Percentiles rank a stretch among this genome's conserved stretches.
These are phyloP conservation scores for Penstemon eatonii DNA, from an alignment of 257 asterid genomes.

Conservation along the genomic window DNA sequence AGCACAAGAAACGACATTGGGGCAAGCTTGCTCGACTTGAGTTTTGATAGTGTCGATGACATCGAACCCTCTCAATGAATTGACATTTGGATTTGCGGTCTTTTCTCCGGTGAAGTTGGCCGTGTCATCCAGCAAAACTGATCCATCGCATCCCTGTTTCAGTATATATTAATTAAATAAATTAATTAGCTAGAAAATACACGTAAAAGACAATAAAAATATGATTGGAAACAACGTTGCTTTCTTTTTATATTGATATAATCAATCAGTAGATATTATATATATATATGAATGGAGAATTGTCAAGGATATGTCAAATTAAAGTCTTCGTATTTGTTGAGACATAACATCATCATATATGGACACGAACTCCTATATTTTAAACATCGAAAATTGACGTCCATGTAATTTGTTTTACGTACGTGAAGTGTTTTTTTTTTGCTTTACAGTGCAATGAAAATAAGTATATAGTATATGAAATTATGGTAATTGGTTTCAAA, in stretches of 20 bases:
- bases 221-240: too few relatives aligned
- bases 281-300: background rate
- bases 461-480: background rate
- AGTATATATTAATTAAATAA: background rate
- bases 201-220: too few relatives aligned
- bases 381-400: too few relatives aligned
- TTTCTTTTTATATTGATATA: background rate
- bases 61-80: slow-evolving; percentile 67
- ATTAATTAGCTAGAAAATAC: too few relatives aligned
- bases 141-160: slow-evolving; percentile 78
- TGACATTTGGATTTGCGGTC: slow-evolving; percentile 58
- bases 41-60: slow-evolving; percentile 70
- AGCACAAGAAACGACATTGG: slow-evolving; percentile 67
- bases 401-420: too few relatives aligned
- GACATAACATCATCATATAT: too few relatives aligned
- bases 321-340: slow-evolving; percentile 13
- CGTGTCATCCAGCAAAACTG: slow-evolving; percentile 65
- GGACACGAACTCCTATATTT: too few relatives aligned
- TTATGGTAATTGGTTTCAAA: background rate
- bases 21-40: slow-evolving; percentile 51
- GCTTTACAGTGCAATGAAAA: background rate
- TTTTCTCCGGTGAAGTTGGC: slow-evolving; percentile 68
- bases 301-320: background rate
- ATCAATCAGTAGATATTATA: background rate
- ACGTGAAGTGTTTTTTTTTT: too few relatives aligned